These are phyloP conservation scores for Pulveroboletus frians DNA, from an alignment of 768 basidiomycete genomes.

Conservation along the genomic window DNA sequence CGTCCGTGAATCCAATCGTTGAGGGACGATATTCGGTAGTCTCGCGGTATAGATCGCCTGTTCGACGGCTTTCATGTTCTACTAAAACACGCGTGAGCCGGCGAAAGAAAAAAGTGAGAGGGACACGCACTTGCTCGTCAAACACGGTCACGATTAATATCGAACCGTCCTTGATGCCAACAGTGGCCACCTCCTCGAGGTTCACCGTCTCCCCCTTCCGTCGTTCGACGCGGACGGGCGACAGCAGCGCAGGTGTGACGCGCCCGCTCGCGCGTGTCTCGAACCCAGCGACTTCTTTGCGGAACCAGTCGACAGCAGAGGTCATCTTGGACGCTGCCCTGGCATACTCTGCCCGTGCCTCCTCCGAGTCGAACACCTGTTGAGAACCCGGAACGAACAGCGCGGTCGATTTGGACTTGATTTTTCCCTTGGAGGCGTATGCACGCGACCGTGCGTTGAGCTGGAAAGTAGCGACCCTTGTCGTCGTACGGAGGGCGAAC, in stretches of 20 bases:
- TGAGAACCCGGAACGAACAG: slow-evolving; percentile 65
- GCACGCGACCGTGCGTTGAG: slow-evolving; percentile 8
- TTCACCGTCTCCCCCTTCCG: slow-evolving; percentile 35
- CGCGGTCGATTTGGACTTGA: slow-evolving; percentile 51
- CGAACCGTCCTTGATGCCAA: slow-evolving; percentile 76
- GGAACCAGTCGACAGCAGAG: slow-evolving; percentile 63
- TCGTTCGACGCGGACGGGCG: slow-evolving; percentile 58
- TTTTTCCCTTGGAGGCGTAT: slow-evolving; percentile 29
- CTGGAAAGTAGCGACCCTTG: background rate
- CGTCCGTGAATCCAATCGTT: slow-evolving; percentile 63
- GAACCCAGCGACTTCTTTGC: slow-evolving; percentile 67
- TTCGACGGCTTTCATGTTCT: slow-evolving; percentile 75
- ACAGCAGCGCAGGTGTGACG: slow-evolving; percentile 66
- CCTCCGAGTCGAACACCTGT: slow-evolving; percentile 49
- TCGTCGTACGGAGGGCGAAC: too few relatives aligned
- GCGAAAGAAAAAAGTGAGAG: slow-evolving; percentile 6
- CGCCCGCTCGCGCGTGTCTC: slow-evolving; percentile 73
- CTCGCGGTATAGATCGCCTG: slow-evolving; percentile 71
- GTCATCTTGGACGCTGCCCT: slow-evolving; percentile 64
- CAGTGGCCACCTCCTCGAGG: slow-evolving; percentile 71
- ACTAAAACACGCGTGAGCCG: slow-evolving; percentile 28
- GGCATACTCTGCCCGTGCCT: slow-evolving; percentile 53
- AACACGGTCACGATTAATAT: slow-evolving; percentile 70
- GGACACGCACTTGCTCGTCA: slow-evolving; percentile 62
- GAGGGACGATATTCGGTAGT: slow-evolving; percentile 67